A percentile compares a stretch with the other conserved stretches of the same genome.
Conservation (phyloP, 2,329 filamentous ascomycete genomes). For the Aspergillus sp. region DNA sequence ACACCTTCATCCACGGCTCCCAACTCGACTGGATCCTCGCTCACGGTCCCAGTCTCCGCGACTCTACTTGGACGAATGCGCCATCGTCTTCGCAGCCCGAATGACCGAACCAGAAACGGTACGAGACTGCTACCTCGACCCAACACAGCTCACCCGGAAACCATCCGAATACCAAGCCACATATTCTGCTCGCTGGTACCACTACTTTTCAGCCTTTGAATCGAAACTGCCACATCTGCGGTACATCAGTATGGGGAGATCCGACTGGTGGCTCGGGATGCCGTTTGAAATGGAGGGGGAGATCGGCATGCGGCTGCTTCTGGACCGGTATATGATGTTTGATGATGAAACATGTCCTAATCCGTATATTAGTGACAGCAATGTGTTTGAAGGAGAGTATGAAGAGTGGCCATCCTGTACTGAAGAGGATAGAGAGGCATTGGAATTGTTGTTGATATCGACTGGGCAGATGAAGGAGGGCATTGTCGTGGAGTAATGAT, state of each 20-base stretch:
- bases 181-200: conserved; percentile 14
- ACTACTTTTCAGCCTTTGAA: conserved; percentile 17
- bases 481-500: no score
- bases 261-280: background rate
- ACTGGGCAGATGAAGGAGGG: no score
- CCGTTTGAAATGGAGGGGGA: conserved; percentile 15
- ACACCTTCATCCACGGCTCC: conserved; percentile 41
- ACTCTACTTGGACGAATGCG: conserved; percentile 42
- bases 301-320: conserved; percentile 9
- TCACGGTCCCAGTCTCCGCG: conserved; percentile 33
- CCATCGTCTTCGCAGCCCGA: conserved; percentile 20
- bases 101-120: background rate
- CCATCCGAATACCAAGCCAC: background rate
- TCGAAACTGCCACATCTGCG: conserved; percentile 11
- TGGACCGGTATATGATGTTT: conserved; percentile 14
- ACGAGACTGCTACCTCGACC: conserved; percentile 3
- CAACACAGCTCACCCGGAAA: background rate
- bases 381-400: background rate
- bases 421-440: background rate
- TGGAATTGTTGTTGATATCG: no score
- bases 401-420: background rate
- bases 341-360: conserved; percentile 7
- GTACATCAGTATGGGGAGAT: conserved; percentile 13
- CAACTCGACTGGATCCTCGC: conserved; percentile 45
- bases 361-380: background rate